Conservation (phyloP, 208 protist genomes). For the Crithidia mellificae region DNA sequence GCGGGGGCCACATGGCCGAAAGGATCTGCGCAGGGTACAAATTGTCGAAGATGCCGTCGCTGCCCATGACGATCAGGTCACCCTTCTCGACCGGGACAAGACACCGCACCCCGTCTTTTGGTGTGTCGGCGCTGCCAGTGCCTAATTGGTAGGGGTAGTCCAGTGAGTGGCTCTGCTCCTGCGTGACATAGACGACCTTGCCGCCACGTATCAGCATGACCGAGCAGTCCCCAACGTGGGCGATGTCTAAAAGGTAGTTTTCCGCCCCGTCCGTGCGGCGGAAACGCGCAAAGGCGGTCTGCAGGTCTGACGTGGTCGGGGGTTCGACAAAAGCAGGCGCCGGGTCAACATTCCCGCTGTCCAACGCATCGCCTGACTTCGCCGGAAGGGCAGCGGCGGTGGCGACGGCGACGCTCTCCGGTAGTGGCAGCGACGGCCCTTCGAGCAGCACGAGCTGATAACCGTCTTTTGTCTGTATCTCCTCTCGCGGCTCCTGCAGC, state of each 20-base stretch:
- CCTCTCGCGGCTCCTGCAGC: constrained; percentile 47
- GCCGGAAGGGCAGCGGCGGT: background rate
- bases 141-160: constrained; percentile 78
- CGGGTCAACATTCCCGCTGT: background rate
- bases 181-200: constrained; percentile 39
- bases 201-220: constrained; percentile 59
- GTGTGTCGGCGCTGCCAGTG: constrained; percentile 60
- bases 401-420: background rate
- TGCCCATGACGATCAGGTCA: constrained; percentile 69
- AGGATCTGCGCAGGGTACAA: constrained; percentile 48
- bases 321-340: background rate
- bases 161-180: constrained; percentile 65
- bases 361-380: background rate
- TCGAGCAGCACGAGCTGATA: constrained; percentile 37
- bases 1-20: constrained; percentile 45
- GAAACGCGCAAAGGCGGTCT: background rate
- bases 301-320: constrained; percentile 17
- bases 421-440: constrained; percentile 1
- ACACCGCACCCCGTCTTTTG: constrained; percentile 38
- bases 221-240: constrained; percentile 65
- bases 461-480: constrained; percentile 44
- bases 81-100: constrained; percentile 52
- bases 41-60: constrained; percentile 80
- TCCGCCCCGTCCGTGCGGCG: constrained; percentile 16
- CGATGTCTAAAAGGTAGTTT: constrained; percentile 62